phyloP scores from a whole-genome alignment of 805 yeast species.

The Huiozyma naganishii region DNA sequence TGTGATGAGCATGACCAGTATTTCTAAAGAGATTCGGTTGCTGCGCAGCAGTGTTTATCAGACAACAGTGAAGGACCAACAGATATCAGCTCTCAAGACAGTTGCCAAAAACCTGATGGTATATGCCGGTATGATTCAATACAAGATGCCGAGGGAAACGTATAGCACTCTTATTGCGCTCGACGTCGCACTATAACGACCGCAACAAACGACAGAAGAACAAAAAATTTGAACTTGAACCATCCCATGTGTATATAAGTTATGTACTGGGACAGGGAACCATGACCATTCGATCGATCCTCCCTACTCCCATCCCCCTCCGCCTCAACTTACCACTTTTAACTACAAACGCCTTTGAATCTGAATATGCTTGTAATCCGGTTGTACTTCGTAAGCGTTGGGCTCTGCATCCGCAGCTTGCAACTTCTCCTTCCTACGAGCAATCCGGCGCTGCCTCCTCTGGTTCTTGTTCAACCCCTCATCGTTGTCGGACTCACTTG shows the following conservation, averaged over 20 bases:
- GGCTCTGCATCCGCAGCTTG: constrained; percentile 28
- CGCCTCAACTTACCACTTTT: no score
- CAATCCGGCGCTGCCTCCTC: constrained; percentile 26
- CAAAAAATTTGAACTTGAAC: no score
- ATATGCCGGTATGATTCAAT: constrained; percentile 90
- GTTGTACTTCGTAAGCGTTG: constrained; percentile 86
- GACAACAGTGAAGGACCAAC: constrained; percentile 40
- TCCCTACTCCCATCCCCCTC: no score
- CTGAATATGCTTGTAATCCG: constrained; percentile 37
- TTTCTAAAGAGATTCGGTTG: constrained; percentile 45
- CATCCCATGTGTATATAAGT: not conserved
- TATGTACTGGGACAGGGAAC: no score
- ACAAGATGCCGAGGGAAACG: constrained; percentile 79
- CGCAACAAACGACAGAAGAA: no score
- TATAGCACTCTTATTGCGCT: constrained; percentile 58
- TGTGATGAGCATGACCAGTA: constrained; percentile 70
- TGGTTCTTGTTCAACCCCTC: constrained; percentile 24
- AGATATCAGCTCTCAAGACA: constrained; percentile 42
- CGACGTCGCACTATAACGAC: constrained; percentile 33
- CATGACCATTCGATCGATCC: no score
- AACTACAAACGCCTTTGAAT: not conserved
- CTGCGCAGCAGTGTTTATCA: constrained; percentile 31
- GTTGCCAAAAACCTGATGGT: constrained; percentile 84
- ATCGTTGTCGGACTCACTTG: constrained; percentile 33
- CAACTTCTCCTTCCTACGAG: constrained; percentile 24